Base-by-base conservation (phyloP, 179 eudicot species). In the Amaranthus tricolor region DNA sequence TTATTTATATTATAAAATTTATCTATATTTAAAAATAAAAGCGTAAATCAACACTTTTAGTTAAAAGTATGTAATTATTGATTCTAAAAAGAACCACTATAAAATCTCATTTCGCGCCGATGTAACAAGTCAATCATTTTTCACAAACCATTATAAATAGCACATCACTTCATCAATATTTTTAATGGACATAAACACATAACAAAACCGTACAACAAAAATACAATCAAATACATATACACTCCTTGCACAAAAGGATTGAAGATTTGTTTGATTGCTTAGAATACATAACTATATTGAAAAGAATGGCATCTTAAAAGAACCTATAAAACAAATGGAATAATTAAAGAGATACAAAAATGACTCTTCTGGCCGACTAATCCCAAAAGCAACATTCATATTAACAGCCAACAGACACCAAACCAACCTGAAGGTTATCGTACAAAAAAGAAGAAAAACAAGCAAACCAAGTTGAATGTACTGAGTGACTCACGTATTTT, bases 331-430 rank as follows among this genome's bases (percentile, higher is more conserved):
- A 68, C 74, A 49, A 55, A 66, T 57, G 50, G 9, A 24, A 66
- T 59, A 47, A 75, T 57, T 55, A 47, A 74, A 74, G 77, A 75
- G 71, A 75, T 66, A 67, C 47, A 66, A 65, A 74, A 75, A 66
- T 67, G 71, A 75, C 72, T 75, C 72, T 79, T 71, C 75, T 20
- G 80, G 43, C 19, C 55, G 43, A 49, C 59, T 61, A 71, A 67
- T 45, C 62, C 75, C 73, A 68, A 50, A 77, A 77, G 53, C 76
- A 77, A 71, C 58, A 71, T 71, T 71, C 64, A 64, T 71, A 77
- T 71, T 64, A 71, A 77, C 80, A 80, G 66, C 78, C 58, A 68
- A 61, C 15, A 64, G 51, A 40, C 40, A 77, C 68, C 78, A 81
- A 76, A 58, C 74, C 71, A 69, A 74, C 53, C n/a, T 65, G 43